Evolutionary conservation across 2,329 filamentous ascomycete species (phyloP), one percentile per base, ranked within the genome.

Genomic region (Dactylellina sp.): DNA sequence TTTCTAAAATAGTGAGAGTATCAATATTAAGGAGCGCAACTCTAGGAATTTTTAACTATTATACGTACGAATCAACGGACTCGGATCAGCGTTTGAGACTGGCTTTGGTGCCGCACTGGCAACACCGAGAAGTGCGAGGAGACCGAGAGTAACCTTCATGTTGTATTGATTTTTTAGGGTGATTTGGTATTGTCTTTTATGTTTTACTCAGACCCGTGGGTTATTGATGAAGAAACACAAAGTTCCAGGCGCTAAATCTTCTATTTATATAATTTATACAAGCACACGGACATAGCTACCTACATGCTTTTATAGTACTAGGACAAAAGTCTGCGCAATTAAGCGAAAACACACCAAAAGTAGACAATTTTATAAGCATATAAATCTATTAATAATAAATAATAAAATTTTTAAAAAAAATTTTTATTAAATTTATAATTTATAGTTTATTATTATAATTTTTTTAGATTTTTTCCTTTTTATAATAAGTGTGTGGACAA

Each of bases 101-200:
- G 64, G 55, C n/a, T 61, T 32, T 50, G 65, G 65, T 52, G 49
- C 57, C 11, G 65, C 56, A 32, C 28, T 71, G 22, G 20, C 57
- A 22, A 42, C 65, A n/a, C 57, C 50, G 49, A 71, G 40, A 20
- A 71, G 37, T 28, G 65, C 65, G 20, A 71, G 56, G 57, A 71
- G 49, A 28, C 65, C 39, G 65, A 71, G 11, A 28, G 20, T 22
- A 42, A 71, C n/a, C 57, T 71, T 71, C 65, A 71, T 71, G 24
- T 66, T 70, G 44, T 40, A 55, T 22, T 35, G n/a, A 7, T 9
- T 39, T 56, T 37, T n/a, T 39, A 35, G n/a, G 32, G 24, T 28
- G 47, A 9, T 32, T 32, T 32, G 28, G 28, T 32, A 57, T 62
- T 32, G 28, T 32, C 4, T n/a, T n/a, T n/a, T 32, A 32, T 32